Evolutionary conservation across 495 filamentous ascomycete genomes (phyloP).

Genomic region (Parachaetomium inaequale): DNA sequence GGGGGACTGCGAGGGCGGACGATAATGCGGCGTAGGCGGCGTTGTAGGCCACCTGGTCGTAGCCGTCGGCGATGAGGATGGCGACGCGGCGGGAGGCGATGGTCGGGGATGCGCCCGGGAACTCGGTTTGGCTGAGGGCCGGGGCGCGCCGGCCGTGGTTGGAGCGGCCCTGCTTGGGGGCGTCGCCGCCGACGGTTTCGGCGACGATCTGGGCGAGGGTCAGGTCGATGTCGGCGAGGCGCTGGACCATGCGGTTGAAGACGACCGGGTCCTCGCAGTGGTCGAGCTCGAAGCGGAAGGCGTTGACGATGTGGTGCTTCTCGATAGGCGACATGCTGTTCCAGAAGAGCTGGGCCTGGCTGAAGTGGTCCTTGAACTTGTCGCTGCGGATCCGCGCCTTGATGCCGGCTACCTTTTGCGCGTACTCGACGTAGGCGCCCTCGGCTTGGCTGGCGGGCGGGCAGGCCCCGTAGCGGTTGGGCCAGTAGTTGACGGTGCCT

Average conservation of each 20-base stretch:
- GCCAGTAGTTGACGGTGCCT: conserved; percentile 85
- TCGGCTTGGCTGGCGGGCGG: conserved; percentile 58
- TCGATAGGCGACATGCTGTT: conserved; percentile 73
- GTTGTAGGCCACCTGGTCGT: conserved; percentile 61
- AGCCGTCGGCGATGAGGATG: conserved; percentile 79
- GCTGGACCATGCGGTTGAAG: conserved; percentile 66
- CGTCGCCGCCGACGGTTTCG: conserved; percentile 58
- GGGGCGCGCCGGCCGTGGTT: conserved; percentile 68
- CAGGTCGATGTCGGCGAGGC: conserved; percentile 69
- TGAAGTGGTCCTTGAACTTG: conserved; percentile 81
- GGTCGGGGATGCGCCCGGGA: conserved; percentile 56
- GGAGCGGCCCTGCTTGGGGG: conserved; percentile 47
- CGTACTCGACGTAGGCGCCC: conserved; percentile 67
- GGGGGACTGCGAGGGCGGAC: conserved; percentile 61
- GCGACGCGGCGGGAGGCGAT: conserved; percentile 71
- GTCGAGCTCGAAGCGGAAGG: conserved; percentile 79
- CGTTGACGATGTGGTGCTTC: conserved; percentile 64
- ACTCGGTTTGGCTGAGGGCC: conserved; percentile 66
- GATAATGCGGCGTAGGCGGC: conserved; percentile 60
- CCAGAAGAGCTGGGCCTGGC: conserved; percentile 70
- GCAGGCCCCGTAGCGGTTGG: conserved; percentile 66
- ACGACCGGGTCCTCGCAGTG: conserved; percentile 86
- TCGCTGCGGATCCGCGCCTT: conserved; percentile 65
- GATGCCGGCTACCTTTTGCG: conserved; percentile 61
- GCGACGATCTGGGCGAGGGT: conserved; percentile 68